phyloP scores from a whole-genome alignment of 306 rosid species.

The Fagus crenata region DNA sequence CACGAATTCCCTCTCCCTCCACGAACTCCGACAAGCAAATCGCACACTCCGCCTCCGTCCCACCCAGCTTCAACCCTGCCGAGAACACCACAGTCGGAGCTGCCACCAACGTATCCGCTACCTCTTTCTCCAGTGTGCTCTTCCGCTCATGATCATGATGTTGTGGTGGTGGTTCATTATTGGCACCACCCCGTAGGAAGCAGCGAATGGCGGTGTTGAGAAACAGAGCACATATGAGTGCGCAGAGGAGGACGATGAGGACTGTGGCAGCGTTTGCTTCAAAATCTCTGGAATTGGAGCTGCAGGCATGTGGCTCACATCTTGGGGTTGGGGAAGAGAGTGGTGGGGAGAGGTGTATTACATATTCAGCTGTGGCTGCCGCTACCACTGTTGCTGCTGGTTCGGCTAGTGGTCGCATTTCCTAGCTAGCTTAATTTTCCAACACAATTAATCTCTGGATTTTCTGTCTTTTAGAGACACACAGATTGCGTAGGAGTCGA shows the following conservation, averaged over 20 bases:
- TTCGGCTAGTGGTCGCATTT: slow-evolving; percentile 10
- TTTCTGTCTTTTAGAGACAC: background rate
- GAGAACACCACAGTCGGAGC: slow-evolving; percentile 35
- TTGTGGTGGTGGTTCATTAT: background rate
- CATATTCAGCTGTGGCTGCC: background rate
- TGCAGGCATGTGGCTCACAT: slow-evolving; percentile 28
- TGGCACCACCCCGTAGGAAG: slow-evolving; percentile 34
- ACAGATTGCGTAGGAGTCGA: slow-evolving; percentile 26
- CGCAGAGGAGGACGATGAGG: slow-evolving; percentile 50
- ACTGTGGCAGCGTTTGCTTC: slow-evolving; percentile 49
- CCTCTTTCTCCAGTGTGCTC: slow-evolving; percentile 6
- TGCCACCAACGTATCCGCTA: slow-evolving; percentile 9
- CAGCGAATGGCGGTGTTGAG: slow-evolving; percentile 49
- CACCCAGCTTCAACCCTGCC: slow-evolving; percentile 38
- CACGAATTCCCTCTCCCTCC: slow-evolving; percentile 47
- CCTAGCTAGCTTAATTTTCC: background rate
- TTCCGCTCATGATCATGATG: slow-evolving; percentile 23
- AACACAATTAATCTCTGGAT: too few species aligned
- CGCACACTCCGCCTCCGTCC: slow-evolving; percentile 45
- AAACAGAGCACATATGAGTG: slow-evolving; percentile 42
- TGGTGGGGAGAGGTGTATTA: slow-evolving; percentile 24
- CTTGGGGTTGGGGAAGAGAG: slow-evolving; percentile 3
- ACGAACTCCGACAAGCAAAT: slow-evolving; percentile 51
- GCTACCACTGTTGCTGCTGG: background rate
- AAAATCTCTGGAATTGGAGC: slow-evolving; percentile 39